Evolutionary conservation across 768 basidiomycete genomes (phyloP).

Genomic region (Rubroboletus satanas): DNA sequence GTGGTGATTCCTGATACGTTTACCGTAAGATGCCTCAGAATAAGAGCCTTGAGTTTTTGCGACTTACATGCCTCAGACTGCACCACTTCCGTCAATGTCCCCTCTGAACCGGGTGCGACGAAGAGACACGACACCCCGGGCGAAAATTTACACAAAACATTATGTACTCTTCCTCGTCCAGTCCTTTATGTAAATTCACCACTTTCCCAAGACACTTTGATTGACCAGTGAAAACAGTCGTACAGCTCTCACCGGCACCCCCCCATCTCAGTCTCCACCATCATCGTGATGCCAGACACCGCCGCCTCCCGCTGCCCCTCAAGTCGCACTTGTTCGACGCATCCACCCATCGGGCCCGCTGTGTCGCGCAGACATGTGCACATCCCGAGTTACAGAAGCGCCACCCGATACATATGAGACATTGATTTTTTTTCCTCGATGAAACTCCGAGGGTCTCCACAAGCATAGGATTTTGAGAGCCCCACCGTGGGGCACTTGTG

Average conservation of each 20-base stretch:
- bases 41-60: not conserved
- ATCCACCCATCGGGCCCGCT: not conserved
- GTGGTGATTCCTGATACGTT: conserved; percentile 19
- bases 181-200: conserved; percentile 28
- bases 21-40: not conserved
- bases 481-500: not conserved
- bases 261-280: too few relatives aligned
- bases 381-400: not conserved
- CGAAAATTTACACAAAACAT: conserved; percentile 8
- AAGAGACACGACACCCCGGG: not conserved
- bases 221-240: not conserved
- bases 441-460: not conserved
- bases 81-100: not conserved
- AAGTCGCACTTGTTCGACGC: too few relatives aligned
- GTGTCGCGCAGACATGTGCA: not conserved
- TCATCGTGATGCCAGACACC: not conserved
- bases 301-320: not conserved
- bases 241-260: conserved; percentile 6
- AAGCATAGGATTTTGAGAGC: not conserved
- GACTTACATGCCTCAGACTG: conserved; percentile 23
- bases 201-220: conserved; percentile 19
- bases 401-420: not conserved
- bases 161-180: conserved; percentile 17
- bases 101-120: not conserved
- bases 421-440: not conserved